These are phyloP conservation scores for Taphrina populina DNA, from an alignment of 1,139 yeast genomes.

Conservation along the genomic window DNA sequence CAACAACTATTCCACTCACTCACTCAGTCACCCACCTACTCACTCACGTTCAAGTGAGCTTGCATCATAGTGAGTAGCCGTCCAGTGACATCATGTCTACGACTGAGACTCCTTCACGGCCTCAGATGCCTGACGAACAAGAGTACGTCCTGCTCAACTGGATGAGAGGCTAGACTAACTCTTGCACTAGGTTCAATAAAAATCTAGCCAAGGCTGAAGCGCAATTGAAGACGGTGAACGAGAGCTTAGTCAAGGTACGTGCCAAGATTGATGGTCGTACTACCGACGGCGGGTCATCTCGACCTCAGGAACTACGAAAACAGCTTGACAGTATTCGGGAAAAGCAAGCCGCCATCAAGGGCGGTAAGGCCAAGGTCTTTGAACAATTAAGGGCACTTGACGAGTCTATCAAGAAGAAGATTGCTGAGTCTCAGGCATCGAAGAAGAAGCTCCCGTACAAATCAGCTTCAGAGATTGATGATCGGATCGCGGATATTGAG, in stretches of 20 bases:
- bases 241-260: conserved; percentile 47
- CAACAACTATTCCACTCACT: no score
- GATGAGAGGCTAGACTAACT: not conserved
- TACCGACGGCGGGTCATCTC: conserved; percentile 27
- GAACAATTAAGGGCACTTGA: conserved; percentile 76
- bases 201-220: conserved; percentile 27
- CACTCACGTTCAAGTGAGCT: no score
- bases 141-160: not conserved
- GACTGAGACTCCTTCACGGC: conserved; percentile 9
- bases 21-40: no score
- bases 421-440: conserved; percentile 68
- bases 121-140: conserved; percentile 25
- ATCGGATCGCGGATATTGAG: conserved; percentile 68
- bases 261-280: conserved; percentile 30
- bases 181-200: conserved; percentile 12
- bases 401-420: conserved; percentile 68
- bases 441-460: conserved; percentile 70
- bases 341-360: conserved; percentile 42
- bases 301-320: conserved; percentile 28
- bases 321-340: conserved; percentile 50
- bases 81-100: conserved; percentile 9
- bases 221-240: conserved; percentile 26
- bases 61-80: no score
- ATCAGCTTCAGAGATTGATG: conserved; percentile 74
- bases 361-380: conserved; percentile 57